Conservation (phyloP, 305 asterid species). For the Ilex paraguariensis region DNA sequence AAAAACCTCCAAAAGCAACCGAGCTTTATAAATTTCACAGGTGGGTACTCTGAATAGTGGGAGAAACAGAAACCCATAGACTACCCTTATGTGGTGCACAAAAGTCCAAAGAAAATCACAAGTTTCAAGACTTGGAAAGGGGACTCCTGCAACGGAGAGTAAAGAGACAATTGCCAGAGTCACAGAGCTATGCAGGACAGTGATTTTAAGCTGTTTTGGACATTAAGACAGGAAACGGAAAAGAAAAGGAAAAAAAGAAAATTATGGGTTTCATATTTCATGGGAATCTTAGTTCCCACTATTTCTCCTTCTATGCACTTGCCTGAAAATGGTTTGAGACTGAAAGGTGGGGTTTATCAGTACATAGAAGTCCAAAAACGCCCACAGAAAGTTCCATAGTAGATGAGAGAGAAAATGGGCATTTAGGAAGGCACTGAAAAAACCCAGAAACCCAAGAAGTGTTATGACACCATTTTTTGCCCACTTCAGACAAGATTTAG, state of each 20-base stretch:
- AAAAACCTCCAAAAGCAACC: slow-evolving; percentile 19
- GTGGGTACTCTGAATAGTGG: too few relatives aligned
- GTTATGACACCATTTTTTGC: not conserved
- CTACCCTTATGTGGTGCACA: slow-evolving; percentile 10
- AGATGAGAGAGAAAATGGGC: not conserved
- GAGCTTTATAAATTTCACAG: not conserved
- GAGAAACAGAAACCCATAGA: not conserved
- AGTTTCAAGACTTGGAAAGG: slow-evolving; percentile 41
- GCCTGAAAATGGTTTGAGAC: slow-evolving; percentile 13
- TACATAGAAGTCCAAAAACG: slow-evolving; percentile 17
- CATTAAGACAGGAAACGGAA: slow-evolving; percentile 15
- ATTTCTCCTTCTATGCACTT: not conserved
- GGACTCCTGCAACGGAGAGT: slow-evolving; percentile 19
- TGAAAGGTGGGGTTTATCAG: slow-evolving; percentile 15
- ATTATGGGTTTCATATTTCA: too few relatives aligned
- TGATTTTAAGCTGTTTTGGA: slow-evolving; percentile 3
- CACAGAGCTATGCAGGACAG: slow-evolving; percentile 16
- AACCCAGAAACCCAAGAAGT: not conserved
- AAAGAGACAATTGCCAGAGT: slow-evolving; percentile 29
- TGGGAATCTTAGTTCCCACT: too few relatives aligned
- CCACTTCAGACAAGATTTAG: not conserved
- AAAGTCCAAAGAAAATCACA: slow-evolving; percentile 37
- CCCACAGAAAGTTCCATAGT: slow-evolving; percentile 25
- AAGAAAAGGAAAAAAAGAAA: not conserved
- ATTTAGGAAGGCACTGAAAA: not conserved